phyloP scores from a whole-genome alignment of 2,329 filamentous ascomycete genomes.

The Fusarium annulatum region DNA sequence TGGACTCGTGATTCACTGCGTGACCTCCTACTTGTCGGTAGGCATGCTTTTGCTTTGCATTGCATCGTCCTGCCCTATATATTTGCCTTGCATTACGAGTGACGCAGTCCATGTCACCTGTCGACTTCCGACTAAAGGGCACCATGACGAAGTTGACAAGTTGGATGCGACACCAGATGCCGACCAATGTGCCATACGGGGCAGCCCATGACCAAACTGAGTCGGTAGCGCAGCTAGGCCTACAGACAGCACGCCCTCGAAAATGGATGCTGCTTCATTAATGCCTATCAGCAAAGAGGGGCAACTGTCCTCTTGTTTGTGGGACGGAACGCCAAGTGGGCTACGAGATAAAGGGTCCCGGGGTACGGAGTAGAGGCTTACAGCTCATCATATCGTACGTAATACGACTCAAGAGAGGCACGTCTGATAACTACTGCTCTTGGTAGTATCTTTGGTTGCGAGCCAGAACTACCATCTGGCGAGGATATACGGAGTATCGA shows the following conservation, averaged over 20 bases:
- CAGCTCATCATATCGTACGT: conserved; percentile 35
- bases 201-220: not conserved
- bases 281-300: conserved; percentile 41
- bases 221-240: conserved; percentile 1
- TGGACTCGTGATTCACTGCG: conserved; percentile 24
- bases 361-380: conserved; percentile 19
- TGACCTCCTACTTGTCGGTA: conserved; percentile 26
- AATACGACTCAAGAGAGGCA: conserved; percentile 10
- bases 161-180: conserved; percentile 19
- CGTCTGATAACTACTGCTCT: not conserved
- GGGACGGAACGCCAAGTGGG: conserved; percentile 40
- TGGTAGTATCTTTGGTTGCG: not conserved
- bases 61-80: conserved; percentile 14
- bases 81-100: conserved; percentile 29
- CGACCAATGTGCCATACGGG: not conserved
- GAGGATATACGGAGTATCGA: not conserved
- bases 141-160: conserved; percentile 22
- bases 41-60: conserved; percentile 22
- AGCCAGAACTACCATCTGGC: not conserved
- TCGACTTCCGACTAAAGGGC: conserved; percentile 12
- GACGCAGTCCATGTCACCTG: conserved; percentile 35
- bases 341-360: conserved; percentile 39
- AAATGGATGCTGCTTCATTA: conserved; percentile 13
- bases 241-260: conserved; percentile 12
- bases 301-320: conserved; percentile 37